These are phyloP conservation scores for Plasmodium vivax DNA, from an alignment of 169 alveolate species.

Conservation along the genomic window DNA sequence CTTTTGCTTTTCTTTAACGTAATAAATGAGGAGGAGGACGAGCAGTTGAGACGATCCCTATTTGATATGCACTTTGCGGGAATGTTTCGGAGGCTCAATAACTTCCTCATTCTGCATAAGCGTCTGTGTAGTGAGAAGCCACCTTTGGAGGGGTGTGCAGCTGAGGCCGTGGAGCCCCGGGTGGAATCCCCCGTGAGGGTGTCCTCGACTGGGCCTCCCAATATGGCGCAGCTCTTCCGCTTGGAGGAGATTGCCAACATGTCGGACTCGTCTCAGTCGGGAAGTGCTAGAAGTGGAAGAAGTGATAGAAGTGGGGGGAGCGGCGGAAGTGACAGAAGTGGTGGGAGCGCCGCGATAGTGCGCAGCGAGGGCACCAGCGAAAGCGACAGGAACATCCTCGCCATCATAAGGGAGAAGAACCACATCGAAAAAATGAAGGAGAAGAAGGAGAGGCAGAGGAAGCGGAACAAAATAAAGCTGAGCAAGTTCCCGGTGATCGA, in stretches of 20 bases:
- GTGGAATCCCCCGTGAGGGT: not conserved
- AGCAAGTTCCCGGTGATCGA: constrained; percentile 23
- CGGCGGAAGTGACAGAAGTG: not conserved
- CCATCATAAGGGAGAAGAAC: constrained; percentile 48
- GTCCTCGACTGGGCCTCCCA: not conserved
- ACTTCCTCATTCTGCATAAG: constrained; percentile 25
- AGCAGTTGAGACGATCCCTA: not conserved
- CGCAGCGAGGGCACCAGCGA: not conserved
- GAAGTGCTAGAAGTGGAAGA: not conserved
- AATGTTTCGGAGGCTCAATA: constrained; percentile 15
- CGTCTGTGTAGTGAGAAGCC: not conserved
- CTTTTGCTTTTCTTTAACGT: constrained; percentile 12
- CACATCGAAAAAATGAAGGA: constrained; percentile 53
- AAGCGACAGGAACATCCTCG: constrained; percentile 7
- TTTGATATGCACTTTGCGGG: not conserved
- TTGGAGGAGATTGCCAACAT: not conserved
- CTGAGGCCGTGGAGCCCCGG: not conserved
- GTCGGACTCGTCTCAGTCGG: not conserved
- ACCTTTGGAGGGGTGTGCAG: not conserved
- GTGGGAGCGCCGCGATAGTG: not conserved
- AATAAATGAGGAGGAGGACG: constrained; percentile 19
- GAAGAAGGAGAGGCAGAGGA: constrained; percentile 8
- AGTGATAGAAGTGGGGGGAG: no score
- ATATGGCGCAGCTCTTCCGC: not conserved
- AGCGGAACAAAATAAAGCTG: constrained; percentile 34